Evolutionary conservation across 495 filamentous ascomycete species (phyloP), one percentile per base, ranked within the genome.

Genomic region (Aspergillus mulundensis): DNA sequence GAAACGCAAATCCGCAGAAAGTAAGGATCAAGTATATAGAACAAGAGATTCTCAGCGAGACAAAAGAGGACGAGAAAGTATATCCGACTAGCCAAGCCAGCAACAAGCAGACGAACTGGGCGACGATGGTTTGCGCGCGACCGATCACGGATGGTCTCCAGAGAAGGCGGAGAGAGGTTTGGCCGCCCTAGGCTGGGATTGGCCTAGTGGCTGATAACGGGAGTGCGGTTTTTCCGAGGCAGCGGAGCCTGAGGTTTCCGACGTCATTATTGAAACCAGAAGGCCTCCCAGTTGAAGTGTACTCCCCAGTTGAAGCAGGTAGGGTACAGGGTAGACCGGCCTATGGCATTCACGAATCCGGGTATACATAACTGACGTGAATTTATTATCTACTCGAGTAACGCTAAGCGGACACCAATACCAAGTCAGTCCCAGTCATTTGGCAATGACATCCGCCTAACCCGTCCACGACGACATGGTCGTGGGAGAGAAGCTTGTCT

Each of bases 51-150:
- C 2, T 24, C 15, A 38, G 34, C 10, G 28, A 28, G 28, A 28
- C 11, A 46, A 34, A 43, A 32, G 50, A 52, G 61, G 46, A 51
- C 25, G 62, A 52, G 32, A 20, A 47, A 38, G 32, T 53, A 39
- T 41, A 49, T 43, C 23, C 49, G 51, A 57, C 51, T 41, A 49
- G 50, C 23, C 49, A 54, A 57, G 57, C 44, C 46, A 57, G 41
- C 52, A 60, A 54, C 39, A n/a, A 61, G 52, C 51, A 60, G 59
- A 57, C 51, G 52, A 50, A 56, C 45, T 53, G 56, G 40, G 56
- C 46, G 56, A 63, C 52, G 60, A 61, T 61, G 63, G 67, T 71
- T 70, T 76, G 72, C 72, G 72, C 72, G 71, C 72, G 68, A 73
- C 65, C 69, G 70, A 74, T 75, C 70, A 70, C 71, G 68, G 72